Evolutionary conservation across 345 rosid species (phyloP), one percentile per base, ranked within the genome.

Genomic region (Lepidium sativum): DNA sequence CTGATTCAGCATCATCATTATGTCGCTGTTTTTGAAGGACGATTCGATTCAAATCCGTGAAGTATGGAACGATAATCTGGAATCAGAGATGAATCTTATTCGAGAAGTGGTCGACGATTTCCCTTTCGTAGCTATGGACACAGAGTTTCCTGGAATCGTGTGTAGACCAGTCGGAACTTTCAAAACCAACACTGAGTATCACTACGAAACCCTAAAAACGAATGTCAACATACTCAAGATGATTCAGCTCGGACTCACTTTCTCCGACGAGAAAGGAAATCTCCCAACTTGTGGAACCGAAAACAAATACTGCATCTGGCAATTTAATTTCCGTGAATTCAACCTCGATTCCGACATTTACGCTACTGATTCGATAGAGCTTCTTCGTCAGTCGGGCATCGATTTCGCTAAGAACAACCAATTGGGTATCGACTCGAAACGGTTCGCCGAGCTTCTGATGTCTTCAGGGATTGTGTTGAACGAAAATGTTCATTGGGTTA

Each of bases 101-200:
- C 80, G 62, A 12, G 80, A 77, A 10, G 60, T 84, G 10, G 81
- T 89, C 3, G 94, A 83, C 52, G 75, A 79, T 27, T 89, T 64
- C 69, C 84, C 85, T 9, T 84, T 53, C 76, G 69, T 89, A 12
- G 90, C 91, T 0, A 86, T 88, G 96, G 96, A 88, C 70, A 88
- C 92, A 0, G 92, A 88, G 80, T 88, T 86, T 23, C 92, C 92
- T 0, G 96, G 92, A 15, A 79, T 79, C 42, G 90, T 79, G n/a
- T 51, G 81, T 34, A 82, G 81, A 8, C 79, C 83, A 4, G 65
- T 84, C 7, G 87, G 83, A 47, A 76, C 44, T 27, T 81, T 80
- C 77, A 80, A 76, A 79, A 83, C 66, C 63, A 79, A 65, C 42
- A 67, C 73, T 15, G 94, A 84, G 17, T 79, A 65, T 54, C 77